Conservation (phyloP, 2,329 filamentous ascomycete species). For the Sphaerulina musiva region DNA sequence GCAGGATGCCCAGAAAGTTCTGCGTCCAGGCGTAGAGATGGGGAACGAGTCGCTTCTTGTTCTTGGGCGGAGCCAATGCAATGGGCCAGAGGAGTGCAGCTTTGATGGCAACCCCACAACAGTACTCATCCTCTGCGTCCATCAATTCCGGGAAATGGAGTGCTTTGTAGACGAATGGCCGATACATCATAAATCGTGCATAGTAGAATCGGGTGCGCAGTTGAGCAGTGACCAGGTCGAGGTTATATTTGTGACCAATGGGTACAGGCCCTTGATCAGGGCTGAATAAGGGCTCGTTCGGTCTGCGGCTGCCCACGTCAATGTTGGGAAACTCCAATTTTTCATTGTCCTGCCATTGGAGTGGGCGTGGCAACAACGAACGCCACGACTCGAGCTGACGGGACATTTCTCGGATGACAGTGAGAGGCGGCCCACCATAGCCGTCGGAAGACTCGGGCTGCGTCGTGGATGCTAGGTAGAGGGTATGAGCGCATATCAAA, state of each 20-base stretch:
- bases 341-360: conserved; percentile 54
- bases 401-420: conserved; percentile 47
- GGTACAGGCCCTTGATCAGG: conserved; percentile 43
- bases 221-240: conserved; percentile 53
- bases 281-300: conserved; percentile 41
- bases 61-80: conserved; percentile 50
- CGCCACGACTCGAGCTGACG: conserved; percentile 54
- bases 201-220: conserved; percentile 56
- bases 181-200: conserved; percentile 52
- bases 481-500: conserved; percentile 6
- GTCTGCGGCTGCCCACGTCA: conserved; percentile 23
- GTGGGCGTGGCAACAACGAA: conserved; percentile 46
- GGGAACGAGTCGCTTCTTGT: conserved; percentile 54
- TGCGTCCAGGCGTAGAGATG: conserved; percentile 58
- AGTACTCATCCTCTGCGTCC: conserved; percentile 49
- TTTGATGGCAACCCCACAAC: conserved; percentile 52
- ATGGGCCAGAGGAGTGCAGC: conserved; percentile 56
- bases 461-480: conserved; percentile 18
- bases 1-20: conserved; percentile 53
- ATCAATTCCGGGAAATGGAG: conserved; percentile 52
- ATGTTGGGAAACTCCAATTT: conserved; percentile 39
- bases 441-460: conserved; percentile 31
- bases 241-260: conserved; percentile 45
- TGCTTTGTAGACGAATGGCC: conserved; percentile 55
- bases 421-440: conserved; percentile 36